Percentiles rank a stretch among this genome's conserved stretches.
phyloP scores from a whole-genome alignment of 1,284 basidiomycete genomes.

The Rhodotorula mucilaginosa region DNA sequence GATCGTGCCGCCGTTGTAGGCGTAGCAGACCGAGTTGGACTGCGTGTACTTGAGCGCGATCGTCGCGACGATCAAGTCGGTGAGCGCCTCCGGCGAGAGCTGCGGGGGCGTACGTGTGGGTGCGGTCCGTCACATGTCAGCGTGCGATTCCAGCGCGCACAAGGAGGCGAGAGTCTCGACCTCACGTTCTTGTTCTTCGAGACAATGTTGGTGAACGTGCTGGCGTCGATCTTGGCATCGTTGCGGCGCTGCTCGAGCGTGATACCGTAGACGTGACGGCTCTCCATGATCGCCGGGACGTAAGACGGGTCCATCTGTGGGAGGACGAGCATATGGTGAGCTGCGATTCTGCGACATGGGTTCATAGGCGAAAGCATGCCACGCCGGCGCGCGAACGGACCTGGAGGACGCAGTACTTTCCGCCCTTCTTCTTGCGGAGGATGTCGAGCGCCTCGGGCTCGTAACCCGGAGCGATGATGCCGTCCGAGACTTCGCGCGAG shows the following conservation, averaged over 20 bases:
- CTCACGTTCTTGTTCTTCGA: slow-evolving; percentile 77
- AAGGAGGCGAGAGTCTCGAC: too few relatives aligned
- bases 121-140: too few relatives aligned
- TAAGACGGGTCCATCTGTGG: slow-evolving; percentile 78
- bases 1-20: slow-evolving; percentile 86
- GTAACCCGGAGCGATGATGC: slow-evolving; percentile 95
- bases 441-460: slow-evolving; percentile 83
- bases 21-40: slow-evolving; percentile 97
- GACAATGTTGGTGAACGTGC: slow-evolving; percentile 84
- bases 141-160: too few relatives aligned
- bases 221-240: slow-evolving; percentile 78
- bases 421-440: slow-evolving; percentile 93
- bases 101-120: too few relatives aligned
- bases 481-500: slow-evolving; percentile 95
- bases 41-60: slow-evolving; percentile 98
- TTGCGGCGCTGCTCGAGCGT: slow-evolving; percentile 89
- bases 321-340: background rate
- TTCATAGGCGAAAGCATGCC: too few relatives aligned
- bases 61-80: slow-evolving; percentile 89
- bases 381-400: slow-evolving; percentile 50
- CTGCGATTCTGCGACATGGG: too few relatives aligned
- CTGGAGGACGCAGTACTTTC: slow-evolving; percentile 97
- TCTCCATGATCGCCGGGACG: slow-evolving; percentile 74
- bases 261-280: slow-evolving; percentile 92
- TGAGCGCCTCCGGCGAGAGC: slow-evolving; percentile 71